Evolutionary conservation across 164 flowering plant species (phyloP), one percentile per base, ranked within the genome.

Genomic region (Taxillus chinensis): DNA sequence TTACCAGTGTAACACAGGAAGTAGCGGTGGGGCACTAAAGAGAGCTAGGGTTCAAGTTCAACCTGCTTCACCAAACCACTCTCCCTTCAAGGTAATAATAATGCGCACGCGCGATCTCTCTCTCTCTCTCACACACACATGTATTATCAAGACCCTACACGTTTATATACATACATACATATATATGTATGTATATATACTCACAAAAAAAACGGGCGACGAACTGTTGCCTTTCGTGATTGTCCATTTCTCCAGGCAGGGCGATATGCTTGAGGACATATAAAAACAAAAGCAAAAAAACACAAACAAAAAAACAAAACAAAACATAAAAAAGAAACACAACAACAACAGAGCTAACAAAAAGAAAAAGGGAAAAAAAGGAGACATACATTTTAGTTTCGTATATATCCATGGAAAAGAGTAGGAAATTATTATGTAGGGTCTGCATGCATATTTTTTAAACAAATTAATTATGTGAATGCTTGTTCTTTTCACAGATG

Each of bases 21-120:
- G 70, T 49, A 68, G 60, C 60, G 90, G 97, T 71, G 85, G 87
- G 66, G 82, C 78, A 55, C 50, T 71, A 49, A 90, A 90, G 86
- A 90, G 85, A 74, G 84, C 97, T 63, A 86, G 80, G 80, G 27
- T 27, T 27, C 27, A 27, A 27, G 78, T 90, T 79, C 95, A 86
- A 64, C 70, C 84, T 46, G 75, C 89, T 57, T 67, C 90, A 66
- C 10, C 46, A 9, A 62, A 76, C 55, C 89, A 81, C 66, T 53
- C 91, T 56, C 67, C 84, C 59, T 75, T 84, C 83, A 87, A 84
- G 92, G 95, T 86, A 70, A 66, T 16, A 63, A 15, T 42, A 46
- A 54, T 17, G 59, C 15, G 55, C 50, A 48, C 62, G 45, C 57
- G n/a, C 38, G 46, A 54, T 16, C 60, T 52, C 17, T 40, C 54